Conservation (phyloP, 495 filamentous ascomycete genomes). For the Jackrogersella multiformis region DNA sequence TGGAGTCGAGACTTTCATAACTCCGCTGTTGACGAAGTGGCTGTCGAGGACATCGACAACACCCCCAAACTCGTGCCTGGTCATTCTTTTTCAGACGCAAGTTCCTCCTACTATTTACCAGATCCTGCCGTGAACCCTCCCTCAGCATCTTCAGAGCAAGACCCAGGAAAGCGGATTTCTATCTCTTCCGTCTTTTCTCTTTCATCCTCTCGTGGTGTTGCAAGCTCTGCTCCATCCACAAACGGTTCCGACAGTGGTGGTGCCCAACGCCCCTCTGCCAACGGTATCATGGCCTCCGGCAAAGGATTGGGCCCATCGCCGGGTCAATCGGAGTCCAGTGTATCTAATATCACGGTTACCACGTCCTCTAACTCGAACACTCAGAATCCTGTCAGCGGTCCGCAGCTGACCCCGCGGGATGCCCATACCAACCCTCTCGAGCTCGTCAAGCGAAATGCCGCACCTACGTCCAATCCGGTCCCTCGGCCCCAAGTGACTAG, state of each 20-base stretch:
- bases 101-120: conserved; percentile 47
- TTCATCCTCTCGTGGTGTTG: conserved; percentile 61
- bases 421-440: conserved; percentile 50
- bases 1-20: conserved; percentile 43
- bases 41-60: conserved; percentile 52
- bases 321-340: conserved; percentile 58
- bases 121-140: conserved; percentile 58
- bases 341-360: conserved; percentile 64
- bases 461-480: conserved; percentile 36
- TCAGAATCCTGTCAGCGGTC: conserved; percentile 44
- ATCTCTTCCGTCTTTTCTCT: conserved; percentile 72
- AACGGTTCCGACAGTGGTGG: conserved; percentile 51
- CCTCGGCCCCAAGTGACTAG: conserved; percentile 59
- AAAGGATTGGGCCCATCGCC: conserved; percentile 47
- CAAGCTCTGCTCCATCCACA: conserved; percentile 54
- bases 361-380: conserved; percentile 57
- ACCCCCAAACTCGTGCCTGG: conserved; percentile 53
- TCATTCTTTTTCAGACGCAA: conserved; percentile 40
- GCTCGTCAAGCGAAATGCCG: conserved; percentile 45
- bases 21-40: conserved; percentile 36
- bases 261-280: conserved; percentile 44
- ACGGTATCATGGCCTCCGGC: conserved; percentile 51
- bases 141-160: conserved; percentile 50
- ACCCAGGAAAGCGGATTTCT: conserved; percentile 69
- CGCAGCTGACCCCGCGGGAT: conserved; percentile 57